Conservation (phyloP, 495 filamentous ascomycete species). For the Tuber indicum region DNA sequence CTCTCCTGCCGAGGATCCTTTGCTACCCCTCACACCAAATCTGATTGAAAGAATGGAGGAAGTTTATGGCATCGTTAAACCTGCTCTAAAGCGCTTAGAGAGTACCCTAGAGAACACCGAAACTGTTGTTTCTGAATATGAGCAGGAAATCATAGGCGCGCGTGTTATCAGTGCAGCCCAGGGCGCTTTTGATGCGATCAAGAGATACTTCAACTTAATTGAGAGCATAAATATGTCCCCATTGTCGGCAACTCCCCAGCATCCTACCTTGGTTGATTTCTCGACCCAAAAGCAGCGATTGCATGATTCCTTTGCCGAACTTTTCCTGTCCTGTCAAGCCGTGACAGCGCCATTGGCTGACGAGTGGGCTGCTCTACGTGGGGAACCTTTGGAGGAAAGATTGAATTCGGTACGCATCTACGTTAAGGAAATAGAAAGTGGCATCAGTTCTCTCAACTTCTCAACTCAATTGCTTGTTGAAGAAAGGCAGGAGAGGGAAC, state of each 20-base stretch:
- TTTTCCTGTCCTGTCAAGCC: conserved; percentile 76
- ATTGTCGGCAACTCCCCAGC: conserved; percentile 48
- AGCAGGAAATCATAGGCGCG: conserved; percentile 29
- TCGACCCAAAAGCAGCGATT: conserved; percentile 80
- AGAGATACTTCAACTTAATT: conserved; percentile 38
- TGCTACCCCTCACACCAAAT: conserved; percentile 61
- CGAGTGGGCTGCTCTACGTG: conserved; percentile 89
- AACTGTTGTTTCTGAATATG: conserved; percentile 28
- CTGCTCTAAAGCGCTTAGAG: conserved; percentile 68
- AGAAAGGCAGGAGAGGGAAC: conserved; percentile 54
- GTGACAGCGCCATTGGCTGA: conserved; percentile 84
- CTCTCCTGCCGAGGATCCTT: conserved; percentile 59
- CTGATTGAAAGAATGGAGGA: conserved; percentile 80
- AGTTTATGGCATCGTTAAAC: conserved; percentile 49
- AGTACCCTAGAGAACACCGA: conserved; percentile 31
- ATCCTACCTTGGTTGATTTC: conserved; percentile 80
- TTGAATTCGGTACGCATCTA: conserved; percentile 69
- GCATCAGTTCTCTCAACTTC: conserved; percentile 78
- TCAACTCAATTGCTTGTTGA: conserved; percentile 81
- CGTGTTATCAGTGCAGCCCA: conserved; percentile 30
- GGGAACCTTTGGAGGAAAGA: conserved; percentile 83
- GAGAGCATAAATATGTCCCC: conserved; percentile 39
- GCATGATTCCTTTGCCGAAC: conserved; percentile 86
- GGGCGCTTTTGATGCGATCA: conserved; percentile 35
- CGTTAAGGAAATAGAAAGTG: conserved; percentile 72